Base-by-base conservation (phyloP, 306 rosid species). In the Dicorynia guianensis region DNA sequence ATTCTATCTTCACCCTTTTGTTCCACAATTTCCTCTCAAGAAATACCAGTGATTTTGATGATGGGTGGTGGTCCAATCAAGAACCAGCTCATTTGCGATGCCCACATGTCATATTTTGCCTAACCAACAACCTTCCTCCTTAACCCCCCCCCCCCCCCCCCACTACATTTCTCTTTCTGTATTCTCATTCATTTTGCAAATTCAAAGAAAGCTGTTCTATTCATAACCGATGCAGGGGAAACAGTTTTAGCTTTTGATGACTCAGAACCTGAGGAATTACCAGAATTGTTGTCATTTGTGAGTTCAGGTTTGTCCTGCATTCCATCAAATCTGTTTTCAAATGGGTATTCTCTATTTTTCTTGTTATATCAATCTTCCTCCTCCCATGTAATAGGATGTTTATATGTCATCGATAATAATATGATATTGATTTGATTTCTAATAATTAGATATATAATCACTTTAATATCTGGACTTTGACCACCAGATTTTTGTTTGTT, bases 1-100 rank as follows among this genome's bases (percentile, higher is more conserved):
- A 71, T 75, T n/a, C 77, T 68, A 75, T 68, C 79, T 73, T 72
- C 60, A 48, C 44, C 44, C 46, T 79, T 67, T 71, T 80, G 70
- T 71, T 87, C 90, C 90, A 83, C 91, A 85, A 79, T 69, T 91
- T 78, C 53, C 90, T 88, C 90, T 58, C 82, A 76, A 75, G 67
- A 75, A 66, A 70, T 79, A 87, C 67, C 68, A 71, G 44, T 71
- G 77, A 71, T 64, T 81, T 81, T 79, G 59, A 67, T 79, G 80
- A 78, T 65, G 82, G 81, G 56, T 80, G 79, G 81, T 76, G 84
- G 67, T 70, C 80, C 83, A 79, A 79, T 86, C 65, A 81, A 50
- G 79, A 84, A 72, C 80, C 89, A 67, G 52, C 83, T 76, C 81
- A 76, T 69, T 78, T 73, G 1, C 30, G 30, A 25, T 25, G 2